Evolutionary conservation across 2,329 filamentous ascomycete genomes (phyloP), one percentile per base, ranked within the genome.

Genomic region (Hymenoscyphus fraxineus): DNA sequence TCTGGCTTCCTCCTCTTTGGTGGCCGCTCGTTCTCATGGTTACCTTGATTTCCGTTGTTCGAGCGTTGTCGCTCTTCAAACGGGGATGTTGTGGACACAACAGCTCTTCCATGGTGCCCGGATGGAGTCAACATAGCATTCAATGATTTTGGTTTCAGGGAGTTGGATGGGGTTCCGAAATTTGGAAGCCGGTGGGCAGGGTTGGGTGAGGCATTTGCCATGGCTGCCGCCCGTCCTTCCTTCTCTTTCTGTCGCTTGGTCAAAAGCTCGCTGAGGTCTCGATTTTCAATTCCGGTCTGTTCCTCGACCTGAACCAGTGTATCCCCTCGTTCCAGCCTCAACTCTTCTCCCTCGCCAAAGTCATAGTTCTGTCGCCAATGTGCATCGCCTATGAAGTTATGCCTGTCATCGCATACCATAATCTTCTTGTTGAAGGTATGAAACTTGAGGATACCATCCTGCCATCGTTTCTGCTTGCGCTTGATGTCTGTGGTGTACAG

Each of bases 401-500:
- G 87, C 2, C 85, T 81, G 58, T 91, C 87, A 75, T 97, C 93
- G 72, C 95, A 94, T 6, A 96, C 91, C 91, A 97, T 96, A 65
- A 95, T 81, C 4, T 92, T 87, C 74, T 88, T 91, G 79, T 97
- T 97, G 84, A 96, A 97, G 0, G 90, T 89, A 74, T 97, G 93
- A 69, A 89, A 96, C 68, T 89, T 90, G 66, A 97, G 84, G 60
- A 87, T 87, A 41, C 94, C 93, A 88, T 97, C 93, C 73, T 96
- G 92, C 93, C 93, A 97, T 66, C 91, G 83, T 76, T 97, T 97
- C 71, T 92, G 88, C 78, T 97, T 97, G 63, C 91, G 87, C 60
- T 88, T 87, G 54, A 96, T 76, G 74, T 97, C 93, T 74, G 91
- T 87, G 1, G 93, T 96, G 77, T 91, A 97, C 4, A 97, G 86